Base-by-base conservation (phyloP, 179 eudicot species). In the Beta corolliflora region DNA sequence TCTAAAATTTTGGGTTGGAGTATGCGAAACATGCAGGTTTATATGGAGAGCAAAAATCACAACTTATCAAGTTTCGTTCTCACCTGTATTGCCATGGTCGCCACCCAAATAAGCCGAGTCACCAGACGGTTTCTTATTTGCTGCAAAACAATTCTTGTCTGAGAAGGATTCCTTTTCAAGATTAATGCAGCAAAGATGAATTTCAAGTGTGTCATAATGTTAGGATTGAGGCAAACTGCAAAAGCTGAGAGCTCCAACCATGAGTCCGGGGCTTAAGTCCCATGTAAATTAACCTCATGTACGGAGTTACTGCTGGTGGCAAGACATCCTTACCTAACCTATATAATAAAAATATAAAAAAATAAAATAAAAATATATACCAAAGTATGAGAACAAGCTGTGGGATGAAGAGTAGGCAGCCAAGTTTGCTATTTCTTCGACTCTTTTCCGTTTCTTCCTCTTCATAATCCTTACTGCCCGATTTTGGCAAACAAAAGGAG, bases 381-480 rank as follows among this genome's bases (percentile, higher is more conserved):
- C 98, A 85, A 82, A 89, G 80, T 89, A 90, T 60, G 98, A 92
- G 83, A 95, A 91, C 81, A 95, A 83, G 84, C 78, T 87, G 86
- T 93, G 97, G 13, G 71, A 86, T 71, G 92, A 83, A 83, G 89
- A 87, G 81, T 90, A 93, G 52, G 91, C 85, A 77, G 81, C 85
- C 74, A 86, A 52, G 76, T 93, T 91, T 53, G 41, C 72, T 54
- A 89, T 81, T 59, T 91, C 94, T 83, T 95, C 98, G 64, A 82
- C 88, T 88, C 90, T 85, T 84, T 82, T 93, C 84, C 98, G 87
- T 82, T 85, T 95, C 88, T 87, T 93, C 86, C 98, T 87, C 88
- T 77, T 89, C 88, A 91, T 84, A 63, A 89, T 21, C 70, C 80
- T 85, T 68, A 64, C 83, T 69, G 84, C 75, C 73, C 68, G 86